phyloP scores from a whole-genome alignment of 495 filamentous ascomycete genomes.

The Venustampulla echinocandica region DNA sequence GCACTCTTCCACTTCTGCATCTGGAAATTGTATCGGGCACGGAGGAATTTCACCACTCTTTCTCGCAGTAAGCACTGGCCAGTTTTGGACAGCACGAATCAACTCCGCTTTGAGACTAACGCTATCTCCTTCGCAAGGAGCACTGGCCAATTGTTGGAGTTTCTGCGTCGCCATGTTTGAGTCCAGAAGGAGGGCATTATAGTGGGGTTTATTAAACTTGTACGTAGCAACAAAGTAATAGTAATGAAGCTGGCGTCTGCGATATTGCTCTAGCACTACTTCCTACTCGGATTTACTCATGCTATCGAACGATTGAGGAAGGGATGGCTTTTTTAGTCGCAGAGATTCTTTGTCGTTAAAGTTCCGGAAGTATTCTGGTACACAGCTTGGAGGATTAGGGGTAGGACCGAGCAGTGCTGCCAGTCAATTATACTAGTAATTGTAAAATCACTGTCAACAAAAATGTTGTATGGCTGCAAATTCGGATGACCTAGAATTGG shows the following conservation, averaged over 20 bases:
- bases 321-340: background rate
- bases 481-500: background rate
- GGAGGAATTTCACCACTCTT: background rate
- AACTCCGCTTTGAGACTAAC: background rate
- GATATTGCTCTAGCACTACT: background rate
- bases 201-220: background rate
- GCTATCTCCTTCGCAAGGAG: background rate
- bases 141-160: background rate
- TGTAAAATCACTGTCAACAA: background rate
- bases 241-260: background rate
- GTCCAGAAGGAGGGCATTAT: background rate
- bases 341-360: background rate
- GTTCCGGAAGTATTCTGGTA: background rate
- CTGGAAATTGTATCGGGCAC: background rate
- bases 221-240: conserved; percentile 1
- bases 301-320: background rate
- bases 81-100: background rate
- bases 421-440: background rate
- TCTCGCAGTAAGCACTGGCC: background rate
- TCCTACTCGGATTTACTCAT: background rate
- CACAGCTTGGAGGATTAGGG: background rate
- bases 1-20: background rate
- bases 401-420: background rate
- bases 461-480: background rate
- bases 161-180: background rate